Conservation (phyloP, 805 yeast genomes). For the Wickerhamomyces alni region DNA sequence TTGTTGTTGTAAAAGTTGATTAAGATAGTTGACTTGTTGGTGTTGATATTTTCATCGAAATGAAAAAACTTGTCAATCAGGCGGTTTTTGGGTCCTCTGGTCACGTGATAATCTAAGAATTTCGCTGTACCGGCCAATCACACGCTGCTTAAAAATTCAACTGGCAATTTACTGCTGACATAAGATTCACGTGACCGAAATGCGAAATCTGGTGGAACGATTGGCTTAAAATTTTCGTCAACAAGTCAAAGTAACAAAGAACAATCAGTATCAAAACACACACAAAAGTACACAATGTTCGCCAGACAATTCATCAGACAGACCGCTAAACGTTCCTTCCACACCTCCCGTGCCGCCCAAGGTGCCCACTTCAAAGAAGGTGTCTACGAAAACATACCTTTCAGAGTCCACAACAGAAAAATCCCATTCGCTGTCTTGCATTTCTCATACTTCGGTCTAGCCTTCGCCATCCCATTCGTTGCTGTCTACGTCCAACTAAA, state of each 20-base stretch:
- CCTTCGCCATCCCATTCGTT: conserved; percentile 73
- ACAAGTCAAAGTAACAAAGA: neutral
- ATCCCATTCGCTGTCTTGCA: conserved; percentile 81
- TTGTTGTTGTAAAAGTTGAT: neutral
- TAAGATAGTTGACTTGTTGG: neutral
- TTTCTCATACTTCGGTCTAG: conserved; percentile 71
- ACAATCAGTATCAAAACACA: neutral
- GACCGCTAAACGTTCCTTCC: conserved; percentile 41
- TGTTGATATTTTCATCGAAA: too few species aligned
- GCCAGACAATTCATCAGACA: conserved; percentile 26
- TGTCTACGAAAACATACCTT: conserved; percentile 88
- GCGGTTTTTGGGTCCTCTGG: neutral
- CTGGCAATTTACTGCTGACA: neutral
- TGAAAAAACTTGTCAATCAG: neutral
- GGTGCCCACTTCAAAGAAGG: conserved; percentile 67
- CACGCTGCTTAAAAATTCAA: neutral
- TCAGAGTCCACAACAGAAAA: conserved; percentile 89
- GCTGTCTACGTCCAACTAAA: conserved; percentile 76
- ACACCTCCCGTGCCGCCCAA: conserved; percentile 40
- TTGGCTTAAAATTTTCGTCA: neutral
- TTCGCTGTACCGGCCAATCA: neutral
- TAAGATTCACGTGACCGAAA: neutral
- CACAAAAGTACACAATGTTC: conserved; percentile 19
- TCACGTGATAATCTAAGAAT: too few species aligned
- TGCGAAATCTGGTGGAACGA: neutral